Conservation (phyloP, 2,329 filamentous ascomycete species). For the Sarocladiaceae sp. region DNA sequence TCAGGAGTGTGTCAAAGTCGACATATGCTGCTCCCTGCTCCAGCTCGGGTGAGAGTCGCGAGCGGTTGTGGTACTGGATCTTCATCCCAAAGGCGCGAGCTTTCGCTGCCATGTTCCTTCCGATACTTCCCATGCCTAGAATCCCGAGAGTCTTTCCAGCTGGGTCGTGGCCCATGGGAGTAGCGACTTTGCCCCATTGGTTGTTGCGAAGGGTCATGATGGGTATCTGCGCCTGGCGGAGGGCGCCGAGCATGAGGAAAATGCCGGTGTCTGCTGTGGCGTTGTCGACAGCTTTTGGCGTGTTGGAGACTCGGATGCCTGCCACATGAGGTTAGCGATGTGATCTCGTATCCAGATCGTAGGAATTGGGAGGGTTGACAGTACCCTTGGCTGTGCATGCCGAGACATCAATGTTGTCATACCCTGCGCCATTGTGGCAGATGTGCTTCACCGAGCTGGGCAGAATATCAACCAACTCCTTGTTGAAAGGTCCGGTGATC, state of each 20-base stretch:
- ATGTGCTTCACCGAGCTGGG: conserved; percentile 35
- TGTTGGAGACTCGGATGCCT: conserved; percentile 58
- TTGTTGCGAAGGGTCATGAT: conserved; percentile 52
- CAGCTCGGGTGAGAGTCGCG: conserved; percentile 17
- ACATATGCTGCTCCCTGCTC: conserved; percentile 27
- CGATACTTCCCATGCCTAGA: conserved; percentile 42
- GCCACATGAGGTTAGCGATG: conserved; percentile 26
- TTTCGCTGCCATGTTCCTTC: conserved; percentile 34
- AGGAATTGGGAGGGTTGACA: conserved; percentile 5
- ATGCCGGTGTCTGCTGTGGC: conserved; percentile 66
- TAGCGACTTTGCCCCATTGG: conserved; percentile 48
- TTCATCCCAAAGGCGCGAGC: conserved; percentile 35
- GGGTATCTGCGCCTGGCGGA: conserved; percentile 57
- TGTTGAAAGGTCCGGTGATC: conserved; percentile 57
- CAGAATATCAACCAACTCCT: conserved; percentile 47
- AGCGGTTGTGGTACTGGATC: conserved; percentile 37
- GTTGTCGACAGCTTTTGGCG: conserved; percentile 61
- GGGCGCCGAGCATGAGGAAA: conserved; percentile 63
- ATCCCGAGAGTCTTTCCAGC: conserved; percentile 38
- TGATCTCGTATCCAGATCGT: not conserved
- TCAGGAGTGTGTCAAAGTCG: conserved; percentile 11
- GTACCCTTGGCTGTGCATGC: conserved; percentile 42
- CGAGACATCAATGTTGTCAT: conserved; percentile 62
- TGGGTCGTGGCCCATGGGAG: conserved; percentile 26
- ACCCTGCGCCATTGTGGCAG: conserved; percentile 44